Base-by-base conservation (phyloP, 73 alveolate genomes). In the Paramecium pentaurelia region DNA sequence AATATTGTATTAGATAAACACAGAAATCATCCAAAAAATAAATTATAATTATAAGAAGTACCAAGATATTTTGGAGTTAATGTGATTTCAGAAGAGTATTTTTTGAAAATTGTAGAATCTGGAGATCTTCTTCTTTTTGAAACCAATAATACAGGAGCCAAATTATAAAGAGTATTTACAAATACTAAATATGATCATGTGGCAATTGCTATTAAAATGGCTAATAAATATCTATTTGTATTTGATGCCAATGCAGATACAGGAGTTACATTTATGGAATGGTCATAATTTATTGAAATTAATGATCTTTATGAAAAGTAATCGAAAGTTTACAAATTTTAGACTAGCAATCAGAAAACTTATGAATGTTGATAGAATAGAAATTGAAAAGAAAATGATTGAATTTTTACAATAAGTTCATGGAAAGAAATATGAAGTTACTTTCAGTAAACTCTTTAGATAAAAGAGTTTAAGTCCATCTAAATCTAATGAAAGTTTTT, bases 91-190 rank as follows among this genome's bases (percentile, higher is more conserved):
- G 85, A 92, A n/a, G 91, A 86, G 5, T 28, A 85, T 11, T 86
- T 92, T 51, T 16, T 25, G 10, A 27, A 85, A 54, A 49, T 51
- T 20, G 94, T 64, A 9, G 59, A 86, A 86, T 77, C 91, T 18
- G 95, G 95, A 44, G 95, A 92, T 86, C 40, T 92, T 14, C 49
- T 92, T 22, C 85, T 92, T 6, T 92, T 92, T 38, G 85, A 68
- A 86, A 86, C 92, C 92, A 88, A 92, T 28, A 68, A 71, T n/a
- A 47, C 86, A 11, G 88, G 89, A 12, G 94, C 94, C 40, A 87
- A 49, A 44, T 20, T 89, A n/a, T 84, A 86, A 42, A 85, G 95
- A 85, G 77, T 42, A n/a, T 20, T 92, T 45, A 87, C 95, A 40
- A 27, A 22, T 37, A 36, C 93, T 20, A 30, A 47, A 86, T 92